Conservation (phyloP, 352 stramenopile genomes). For the Saprolegnia parasitica region DNA sequence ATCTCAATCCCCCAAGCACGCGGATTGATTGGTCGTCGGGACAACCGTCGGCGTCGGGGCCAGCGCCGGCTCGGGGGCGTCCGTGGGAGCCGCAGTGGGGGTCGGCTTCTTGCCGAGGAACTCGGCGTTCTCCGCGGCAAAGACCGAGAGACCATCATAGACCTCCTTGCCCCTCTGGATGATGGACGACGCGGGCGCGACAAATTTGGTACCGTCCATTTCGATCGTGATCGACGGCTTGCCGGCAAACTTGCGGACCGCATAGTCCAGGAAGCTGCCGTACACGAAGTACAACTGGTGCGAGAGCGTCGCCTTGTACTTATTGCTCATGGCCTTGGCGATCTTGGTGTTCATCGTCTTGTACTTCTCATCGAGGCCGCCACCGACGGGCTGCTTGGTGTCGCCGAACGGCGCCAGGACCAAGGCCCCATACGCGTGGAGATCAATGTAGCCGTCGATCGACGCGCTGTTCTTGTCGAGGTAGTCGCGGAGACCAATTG, state of each 20-base stretch:
- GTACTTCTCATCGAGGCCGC: conserved; percentile 47
- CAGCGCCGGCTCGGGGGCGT: neutral
- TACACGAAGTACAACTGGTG: conserved; percentile 35
- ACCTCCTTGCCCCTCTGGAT: conserved; percentile 46
- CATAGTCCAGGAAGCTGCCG: conserved; percentile 35
- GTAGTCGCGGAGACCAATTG: conserved; percentile 28
- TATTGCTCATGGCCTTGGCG: neutral
- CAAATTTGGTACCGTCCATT: conserved; percentile 35
- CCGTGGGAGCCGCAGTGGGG: neutral
- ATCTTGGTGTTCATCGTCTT: conserved; percentile 25
- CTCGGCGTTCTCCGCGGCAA: conserved; percentile 44
- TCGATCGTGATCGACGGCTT: conserved; percentile 37
- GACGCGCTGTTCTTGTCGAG: neutral
- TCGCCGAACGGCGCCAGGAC: conserved; percentile 45
- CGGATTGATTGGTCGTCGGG: neutral
- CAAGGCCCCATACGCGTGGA: conserved; percentile 33
- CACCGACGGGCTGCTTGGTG: conserved; percentile 42
- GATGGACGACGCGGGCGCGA: conserved; percentile 30
- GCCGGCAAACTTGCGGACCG: conserved; percentile 36
- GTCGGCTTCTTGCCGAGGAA: conserved; percentile 34
- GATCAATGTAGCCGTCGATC: conserved; percentile 31
- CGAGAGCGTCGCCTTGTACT: conserved; percentile 28
- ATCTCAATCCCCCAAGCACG: neutral
- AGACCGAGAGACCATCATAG: conserved; percentile 49
- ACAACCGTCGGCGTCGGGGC: neutral